phyloP scores from a whole-genome alignment of 2,329 filamentous ascomycete species.

The Talaromyces piceae region DNA sequence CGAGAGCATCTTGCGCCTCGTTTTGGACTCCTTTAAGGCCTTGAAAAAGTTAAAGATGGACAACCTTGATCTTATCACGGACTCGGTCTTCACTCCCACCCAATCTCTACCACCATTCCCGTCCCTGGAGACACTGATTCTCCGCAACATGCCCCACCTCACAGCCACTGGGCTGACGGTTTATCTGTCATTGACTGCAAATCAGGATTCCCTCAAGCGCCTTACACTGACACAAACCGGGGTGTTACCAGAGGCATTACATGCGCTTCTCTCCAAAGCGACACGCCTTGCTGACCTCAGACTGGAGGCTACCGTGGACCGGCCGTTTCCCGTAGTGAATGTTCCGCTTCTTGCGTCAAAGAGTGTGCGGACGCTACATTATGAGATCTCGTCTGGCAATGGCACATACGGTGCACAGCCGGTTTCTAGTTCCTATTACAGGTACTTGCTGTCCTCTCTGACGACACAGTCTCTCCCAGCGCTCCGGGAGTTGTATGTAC shows the following conservation, averaged over 20 bases:
- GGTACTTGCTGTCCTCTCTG: constrained; percentile 77
- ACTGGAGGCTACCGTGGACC: constrained; percentile 49
- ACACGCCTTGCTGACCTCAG: constrained; percentile 42
- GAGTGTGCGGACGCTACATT: constrained; percentile 67
- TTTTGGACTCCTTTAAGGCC: constrained; percentile 58
- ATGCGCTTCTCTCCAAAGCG: constrained; percentile 36
- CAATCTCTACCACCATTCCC: constrained; percentile 66
- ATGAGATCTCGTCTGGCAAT: constrained; percentile 61
- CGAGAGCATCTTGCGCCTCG: constrained; percentile 52
- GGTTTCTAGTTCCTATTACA: constrained; percentile 61
- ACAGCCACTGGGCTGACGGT: constrained; percentile 62
- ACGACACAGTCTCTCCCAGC: constrained; percentile 66
- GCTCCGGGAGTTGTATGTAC: constrained; percentile 72
- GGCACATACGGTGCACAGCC: constrained; percentile 51
- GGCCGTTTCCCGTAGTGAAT: constrained; percentile 48
- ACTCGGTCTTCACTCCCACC: constrained; percentile 64
- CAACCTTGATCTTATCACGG: constrained; percentile 62
- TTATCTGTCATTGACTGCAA: constrained; percentile 58
- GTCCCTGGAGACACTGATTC: constrained; percentile 61
- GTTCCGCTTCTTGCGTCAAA: constrained; percentile 60
- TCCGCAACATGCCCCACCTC: constrained; percentile 64
- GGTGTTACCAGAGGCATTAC: constrained; percentile 41
- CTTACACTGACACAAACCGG: constrained; percentile 67
- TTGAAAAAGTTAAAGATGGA: constrained; percentile 69
- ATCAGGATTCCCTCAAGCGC: constrained; percentile 54